Base-by-base conservation (phyloP, 2,329 filamentous ascomycete species). In the Colletotrichum cordylinicola region DNA sequence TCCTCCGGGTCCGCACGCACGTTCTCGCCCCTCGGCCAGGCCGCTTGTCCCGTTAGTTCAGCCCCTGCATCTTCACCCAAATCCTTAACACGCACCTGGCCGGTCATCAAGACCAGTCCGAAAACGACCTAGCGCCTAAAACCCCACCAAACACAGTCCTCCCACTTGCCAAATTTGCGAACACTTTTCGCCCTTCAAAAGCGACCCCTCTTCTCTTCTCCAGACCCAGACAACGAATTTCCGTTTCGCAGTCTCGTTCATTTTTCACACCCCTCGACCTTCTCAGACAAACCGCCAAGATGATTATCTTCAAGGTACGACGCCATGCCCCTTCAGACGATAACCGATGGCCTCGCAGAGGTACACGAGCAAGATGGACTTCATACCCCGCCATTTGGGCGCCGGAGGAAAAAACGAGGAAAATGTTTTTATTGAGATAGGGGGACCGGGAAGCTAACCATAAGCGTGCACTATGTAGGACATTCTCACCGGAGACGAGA, bases 401-500 rank as follows among this genome's bases (percentile, higher is more conserved):
- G 24, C 52, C 43, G 52, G 43, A 60, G 24, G 27, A 67, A 68
- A 66, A 64, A 55, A 21, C 35, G 39, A 15, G 21, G 58, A 65
- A 62, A 37, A 65, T 52, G 21, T 24, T 61, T 52, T 35, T 67
- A 21, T 58, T 27, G 9, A 65, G 31, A 65, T 18, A 65, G 37
- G 56, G 43, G 43, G 9, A 8, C 4, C 12, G 27, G 15, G 13
- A 21, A 29, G 69, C 75, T 75, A 69, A 75, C 67, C 27, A 52
- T 82, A 80, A 82, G 80, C 76, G 80, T 80, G 79, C 81, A 80
- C 79, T 67, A 55, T 64, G 77, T 82, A 99, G 97, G 97, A 99
- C 86, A 88, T 97, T 82, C 86, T 98, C 87, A 94, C 92, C 87
- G 95, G 89, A 80, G 96, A 98, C 89, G 97, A 99, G 94, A 91